Conservation (phyloP, 306 rosid species). For the Begonia peltatifolia region DNA sequence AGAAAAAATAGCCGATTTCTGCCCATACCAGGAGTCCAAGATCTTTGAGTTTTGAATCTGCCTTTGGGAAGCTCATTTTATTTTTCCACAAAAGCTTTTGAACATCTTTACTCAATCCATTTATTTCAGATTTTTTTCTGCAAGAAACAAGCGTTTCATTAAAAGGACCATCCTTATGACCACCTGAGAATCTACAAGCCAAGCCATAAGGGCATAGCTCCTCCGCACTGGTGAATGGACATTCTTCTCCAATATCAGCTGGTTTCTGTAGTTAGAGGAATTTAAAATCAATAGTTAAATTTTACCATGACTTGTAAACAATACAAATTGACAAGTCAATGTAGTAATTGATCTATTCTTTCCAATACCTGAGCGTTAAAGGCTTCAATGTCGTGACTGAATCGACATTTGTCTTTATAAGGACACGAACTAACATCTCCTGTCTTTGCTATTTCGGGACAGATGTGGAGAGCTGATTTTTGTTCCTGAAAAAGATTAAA, state of each 20-base stretch:
- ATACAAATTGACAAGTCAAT: too few species aligned
- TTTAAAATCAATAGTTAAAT: neutral
- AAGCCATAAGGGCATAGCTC: conserved; percentile 66
- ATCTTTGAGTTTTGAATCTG: conserved; percentile 54
- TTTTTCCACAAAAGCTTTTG: conserved; percentile 92
- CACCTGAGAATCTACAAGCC: conserved; percentile 63
- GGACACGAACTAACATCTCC: conserved; percentile 64
- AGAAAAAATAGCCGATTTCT: neutral
- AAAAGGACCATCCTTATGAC: conserved; percentile 34
- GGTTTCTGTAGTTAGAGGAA: conserved; percentile 39
- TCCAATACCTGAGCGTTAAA: conserved; percentile 57
- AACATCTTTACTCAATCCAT: conserved; percentile 66
- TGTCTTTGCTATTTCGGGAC: conserved; percentile 57
- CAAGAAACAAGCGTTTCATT: conserved; percentile 13
- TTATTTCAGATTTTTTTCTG: conserved; percentile 42
- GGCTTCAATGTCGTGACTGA: conserved; percentile 69
- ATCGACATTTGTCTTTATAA: conserved; percentile 67
- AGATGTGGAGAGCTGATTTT: conserved; percentile 41
- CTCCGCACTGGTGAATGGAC: conserved; percentile 44
- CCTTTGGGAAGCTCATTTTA: conserved; percentile 60
- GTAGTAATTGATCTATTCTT: neutral
- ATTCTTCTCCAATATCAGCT: conserved; percentile 65
- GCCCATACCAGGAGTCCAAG: conserved; percentile 61
- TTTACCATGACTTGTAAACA: neutral
- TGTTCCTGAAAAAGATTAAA: conserved; percentile 33